Evolutionary conservation across 345 rosid genomes (phyloP), one percentile per base, ranked within the genome.

Genomic region (Dipteronia sinensis): DNA sequence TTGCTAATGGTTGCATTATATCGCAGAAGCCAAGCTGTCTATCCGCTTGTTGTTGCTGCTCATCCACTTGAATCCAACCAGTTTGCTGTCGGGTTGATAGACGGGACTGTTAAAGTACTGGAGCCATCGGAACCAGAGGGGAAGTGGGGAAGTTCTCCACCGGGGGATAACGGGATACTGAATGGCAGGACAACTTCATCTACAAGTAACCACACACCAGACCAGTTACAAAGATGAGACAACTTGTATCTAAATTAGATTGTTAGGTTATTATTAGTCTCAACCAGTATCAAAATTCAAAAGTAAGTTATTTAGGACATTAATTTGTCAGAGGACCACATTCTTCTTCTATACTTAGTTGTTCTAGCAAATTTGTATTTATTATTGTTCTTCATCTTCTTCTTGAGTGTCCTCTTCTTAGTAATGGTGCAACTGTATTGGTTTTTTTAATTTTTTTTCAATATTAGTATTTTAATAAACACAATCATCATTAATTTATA

Each of bases 61-160:
- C 94, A 93, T 81, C 97, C 98, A 0, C 82, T 65, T 1, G 95
- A 92, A 46, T 82, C 91, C 47, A 93, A 91, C 85, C 97, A 94
- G 77, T 83, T 94, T 11, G 96, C 97, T 0, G 56, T 94, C 0
- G 97, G 97, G 69, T 81, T 94, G 85, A 87, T 75, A 0, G 94
- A 92, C 2, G 95, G 97, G 20, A 80, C 93, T 0, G 89, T 94
- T 8, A 90, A 87, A 81, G 95, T 91, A 75, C 78, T 94, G 81
- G 97, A 94, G 82, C 97, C 98, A 0, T 27, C 82, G 0, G 98
- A 89, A 77, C 85, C 88, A 0, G 97, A 91, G 53, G 87, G 90
- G 67, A 93, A 86, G 69, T 94, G 97, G 98, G 98, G 97, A 64
- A 68, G 81, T 11, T 65, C 69, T 59, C 91, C 93, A 1, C 92